phyloP scores from a whole-genome alignment of 140 eudicot species.

The Anethum foeniculum region DNA sequence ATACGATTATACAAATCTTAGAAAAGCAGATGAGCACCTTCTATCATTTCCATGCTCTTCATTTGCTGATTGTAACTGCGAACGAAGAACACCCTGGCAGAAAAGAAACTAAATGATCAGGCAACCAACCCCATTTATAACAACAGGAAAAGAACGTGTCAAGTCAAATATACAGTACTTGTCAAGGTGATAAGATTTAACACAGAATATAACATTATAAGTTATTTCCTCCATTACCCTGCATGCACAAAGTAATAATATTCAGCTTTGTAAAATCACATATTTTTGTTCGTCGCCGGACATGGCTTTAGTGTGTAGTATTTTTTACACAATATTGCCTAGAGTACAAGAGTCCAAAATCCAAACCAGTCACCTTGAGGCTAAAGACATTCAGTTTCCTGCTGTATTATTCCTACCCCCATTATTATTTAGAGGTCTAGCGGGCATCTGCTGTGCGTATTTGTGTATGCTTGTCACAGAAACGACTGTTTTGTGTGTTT shows the following conservation, averaged over 20 bases:
- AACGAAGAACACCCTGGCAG: slow-evolving; percentile 70
- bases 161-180: not conserved
- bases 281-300: not conserved
- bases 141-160: not conserved
- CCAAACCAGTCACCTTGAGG: not conserved
- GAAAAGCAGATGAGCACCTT: slow-evolving; percentile 35
- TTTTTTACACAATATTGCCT: not conserved
- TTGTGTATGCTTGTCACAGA: not conserved
- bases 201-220: not conserved
- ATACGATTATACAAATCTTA: not conserved
- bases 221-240: not conserved
- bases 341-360: not conserved
- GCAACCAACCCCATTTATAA: slow-evolving; percentile 2
- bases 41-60: slow-evolving; percentile 71
- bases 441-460: not conserved
- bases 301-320: not conserved
- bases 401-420: not conserved
- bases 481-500: not conserved
- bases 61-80: slow-evolving; percentile 80
- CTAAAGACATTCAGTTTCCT: not conserved
- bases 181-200: not conserved
- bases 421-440: not conserved
- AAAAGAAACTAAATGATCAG: slow-evolving; percentile 9
- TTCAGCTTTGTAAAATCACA: not conserved
- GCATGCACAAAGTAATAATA: not conserved